phyloP scores from a whole-genome alignment of 768 basidiomycete species.

The Mycena polygramma region DNA sequence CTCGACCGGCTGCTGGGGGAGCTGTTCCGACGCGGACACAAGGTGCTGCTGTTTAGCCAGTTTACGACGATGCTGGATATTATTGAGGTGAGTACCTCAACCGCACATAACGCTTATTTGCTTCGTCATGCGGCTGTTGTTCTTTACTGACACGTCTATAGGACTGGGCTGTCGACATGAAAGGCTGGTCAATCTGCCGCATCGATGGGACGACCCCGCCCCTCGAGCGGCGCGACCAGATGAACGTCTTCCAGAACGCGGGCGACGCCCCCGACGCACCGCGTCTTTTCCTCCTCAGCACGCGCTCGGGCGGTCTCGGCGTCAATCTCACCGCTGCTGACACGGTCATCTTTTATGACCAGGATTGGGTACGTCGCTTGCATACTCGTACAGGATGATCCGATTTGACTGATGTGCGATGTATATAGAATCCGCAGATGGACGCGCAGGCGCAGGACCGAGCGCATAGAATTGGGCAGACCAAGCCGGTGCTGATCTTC shows the following conservation, averaged over 20 bases:
- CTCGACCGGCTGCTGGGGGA: constrained; percentile 89
- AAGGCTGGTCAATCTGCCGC: constrained; percentile 87
- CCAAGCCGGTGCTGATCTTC: constrained; percentile 89
- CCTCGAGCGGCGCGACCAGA: constrained; percentile 85
- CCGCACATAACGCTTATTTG: constrained; percentile 9
- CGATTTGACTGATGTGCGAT: background rate
- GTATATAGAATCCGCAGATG: constrained; percentile 89
- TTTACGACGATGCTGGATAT: constrained; percentile 98
- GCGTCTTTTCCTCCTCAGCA: constrained; percentile 82
- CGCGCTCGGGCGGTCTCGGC: constrained; percentile 83
- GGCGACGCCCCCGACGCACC: constrained; percentile 76
- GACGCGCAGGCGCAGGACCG: constrained; percentile 96
- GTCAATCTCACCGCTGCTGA: constrained; percentile 87
- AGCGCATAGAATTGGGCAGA: constrained; percentile 97
- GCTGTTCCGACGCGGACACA: constrained; percentile 84
- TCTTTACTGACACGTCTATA: constrained; percentile 40
- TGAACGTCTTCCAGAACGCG: constrained; percentile 85
- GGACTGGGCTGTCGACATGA: constrained; percentile 92
- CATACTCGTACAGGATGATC: too few species aligned
- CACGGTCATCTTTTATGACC: constrained; percentile 95
- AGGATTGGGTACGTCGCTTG: constrained; percentile 79
- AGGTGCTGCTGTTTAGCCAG: constrained; percentile 90
- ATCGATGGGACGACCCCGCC: constrained; percentile 92
- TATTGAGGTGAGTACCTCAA: constrained; percentile 75
- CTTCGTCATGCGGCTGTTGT: background rate